Percentiles rank a stretch among this genome's conserved stretches.
These are phyloP conservation scores for Ascocoryne sarcoides DNA, from an alignment of 2,329 filamentous ascomycete species.

Conservation along the genomic window DNA sequence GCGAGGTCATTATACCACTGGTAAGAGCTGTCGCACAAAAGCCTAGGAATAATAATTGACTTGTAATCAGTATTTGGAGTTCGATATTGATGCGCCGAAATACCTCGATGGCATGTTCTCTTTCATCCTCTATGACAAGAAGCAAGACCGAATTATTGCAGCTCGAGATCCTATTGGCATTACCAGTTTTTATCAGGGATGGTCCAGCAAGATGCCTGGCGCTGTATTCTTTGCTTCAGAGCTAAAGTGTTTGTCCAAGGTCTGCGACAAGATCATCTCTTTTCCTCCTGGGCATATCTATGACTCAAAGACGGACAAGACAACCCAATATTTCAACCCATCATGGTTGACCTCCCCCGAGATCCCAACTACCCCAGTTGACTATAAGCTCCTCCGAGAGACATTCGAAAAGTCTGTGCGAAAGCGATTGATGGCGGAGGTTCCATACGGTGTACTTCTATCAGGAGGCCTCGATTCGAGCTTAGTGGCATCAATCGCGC, in stretches of 20 bases:
- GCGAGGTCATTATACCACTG: slow-evolving; percentile 96
- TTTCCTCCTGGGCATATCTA: slow-evolving; percentile 96
- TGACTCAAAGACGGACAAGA: slow-evolving; percentile 81
- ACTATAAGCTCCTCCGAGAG: slow-evolving; percentile 73
- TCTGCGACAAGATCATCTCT: slow-evolving; percentile 89
- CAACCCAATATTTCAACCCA: slow-evolving; percentile 84
- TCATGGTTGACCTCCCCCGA: slow-evolving; percentile 81
- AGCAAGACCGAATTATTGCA: slow-evolving; percentile 82
- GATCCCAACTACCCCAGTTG: slow-evolving; percentile 70
- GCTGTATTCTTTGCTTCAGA: slow-evolving; percentile 95
- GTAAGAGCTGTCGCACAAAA: slow-evolving; percentile 40
- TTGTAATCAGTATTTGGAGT: slow-evolving; percentile 67
- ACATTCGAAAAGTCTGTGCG: slow-evolving; percentile 84
- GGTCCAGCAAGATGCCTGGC: slow-evolving; percentile 71
- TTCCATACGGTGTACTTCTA: slow-evolving; percentile 90
- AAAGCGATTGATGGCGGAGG: slow-evolving; percentile 97
- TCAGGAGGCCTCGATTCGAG: slow-evolving; percentile 95
- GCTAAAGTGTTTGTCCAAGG: slow-evolving; percentile 83
- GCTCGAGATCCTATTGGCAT: slow-evolving; percentile 95
- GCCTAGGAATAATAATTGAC: slow-evolving; percentile 7
- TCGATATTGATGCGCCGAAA: slow-evolving; percentile 86
- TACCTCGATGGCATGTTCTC: slow-evolving; percentile 99
- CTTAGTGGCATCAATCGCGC: slow-evolving; percentile 88
- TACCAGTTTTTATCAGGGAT: slow-evolving; percentile 95
- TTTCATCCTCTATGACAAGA: slow-evolving; percentile 96